Percentiles rank a stretch among this genome's conserved stretches.
Evolutionary conservation across 177 flowering plant genomes (phyloP).

Genomic region (Vitis hybrid): DNA sequence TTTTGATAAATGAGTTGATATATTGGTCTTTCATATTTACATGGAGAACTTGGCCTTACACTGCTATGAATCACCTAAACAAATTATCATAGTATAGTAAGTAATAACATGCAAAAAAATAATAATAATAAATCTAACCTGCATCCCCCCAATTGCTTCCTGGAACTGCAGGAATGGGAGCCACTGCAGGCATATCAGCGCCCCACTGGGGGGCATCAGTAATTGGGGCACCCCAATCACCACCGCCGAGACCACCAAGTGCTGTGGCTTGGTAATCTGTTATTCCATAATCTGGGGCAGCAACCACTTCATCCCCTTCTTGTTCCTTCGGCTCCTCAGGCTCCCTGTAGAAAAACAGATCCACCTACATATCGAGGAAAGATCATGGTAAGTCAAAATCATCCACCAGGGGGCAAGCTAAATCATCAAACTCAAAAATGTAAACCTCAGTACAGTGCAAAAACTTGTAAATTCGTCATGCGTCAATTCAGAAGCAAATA

Average conservation of each 20-base stretch:
- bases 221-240: constrained; percentile 30
- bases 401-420: too few species aligned
- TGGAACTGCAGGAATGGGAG: constrained; percentile 26
- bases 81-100: too few species aligned
- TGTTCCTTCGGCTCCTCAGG: constrained; percentile 77
- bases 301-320: constrained; percentile 59
- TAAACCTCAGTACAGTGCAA: not conserved
- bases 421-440: not conserved
- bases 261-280: constrained; percentile 30
- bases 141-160: constrained; percentile 31
- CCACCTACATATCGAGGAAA: constrained; percentile 50
- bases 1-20: too few species aligned
- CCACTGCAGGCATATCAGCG: constrained; percentile 14
- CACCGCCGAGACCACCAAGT: constrained; percentile 18
- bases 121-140: constrained; percentile 18
- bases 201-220: constrained; percentile 39
- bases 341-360: constrained; percentile 80
- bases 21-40: too few species aligned
- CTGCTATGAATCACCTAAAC: too few species aligned
- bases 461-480: not conserved
- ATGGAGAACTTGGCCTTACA: too few species aligned
- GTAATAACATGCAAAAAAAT: too few species aligned
- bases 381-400: not conserved
- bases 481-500: not conserved
- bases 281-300: constrained; percentile 36